Evolutionary conservation across 2,329 filamentous ascomycete species (phyloP), one percentile per base, ranked within the genome.

Genomic region (Neonectria neomacrospora): DNA sequence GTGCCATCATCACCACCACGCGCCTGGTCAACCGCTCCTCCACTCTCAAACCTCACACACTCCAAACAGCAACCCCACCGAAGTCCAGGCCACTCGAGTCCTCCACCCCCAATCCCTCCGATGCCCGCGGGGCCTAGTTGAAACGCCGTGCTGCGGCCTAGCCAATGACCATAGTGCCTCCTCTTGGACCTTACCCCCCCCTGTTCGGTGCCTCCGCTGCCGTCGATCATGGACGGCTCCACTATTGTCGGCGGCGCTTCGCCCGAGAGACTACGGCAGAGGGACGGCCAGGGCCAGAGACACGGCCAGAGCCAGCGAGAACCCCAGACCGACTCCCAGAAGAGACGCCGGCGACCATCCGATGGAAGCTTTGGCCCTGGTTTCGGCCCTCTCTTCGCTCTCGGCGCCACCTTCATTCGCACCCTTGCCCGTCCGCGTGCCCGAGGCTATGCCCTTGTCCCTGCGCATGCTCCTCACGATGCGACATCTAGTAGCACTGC

Each of bases 221-320:
- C 28, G 60, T 63, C 54, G 63, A 69, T 63, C 42, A 71, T 71
- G 60, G 53, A 64, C 53, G 58, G 64, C 56, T 64, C 70, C 67
- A 68, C 70, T 44, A 14, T 54, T 58, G 61, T 67, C 59, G 54
- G 45, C 61, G 67, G 67, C 26, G 62, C 59, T 45, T 61, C 45
- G 41, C 52, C 60, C 56, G 37, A 54, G 63, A 66, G 58, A 60
- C 66, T n/a, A n/a, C n/a, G n/a, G n/a, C n/a, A n/a, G n/a, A n/a
- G n/a, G n/a, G n/a, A 58, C 32, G 45, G 58, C 51, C 32, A 50
- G 42, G 28, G 48, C 22, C 44, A 30, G 45, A 48, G 47, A 50
- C 26, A 22, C 26, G 41, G 37, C 39, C n/a, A 47, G 22, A 11
- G n/a, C 22, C 51, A 61, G 34, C 14, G 34, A n/a, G 16, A n/a